Base-by-base conservation (phyloP, 257 asterid genomes). In the Knoxia roxburghii region DNA sequence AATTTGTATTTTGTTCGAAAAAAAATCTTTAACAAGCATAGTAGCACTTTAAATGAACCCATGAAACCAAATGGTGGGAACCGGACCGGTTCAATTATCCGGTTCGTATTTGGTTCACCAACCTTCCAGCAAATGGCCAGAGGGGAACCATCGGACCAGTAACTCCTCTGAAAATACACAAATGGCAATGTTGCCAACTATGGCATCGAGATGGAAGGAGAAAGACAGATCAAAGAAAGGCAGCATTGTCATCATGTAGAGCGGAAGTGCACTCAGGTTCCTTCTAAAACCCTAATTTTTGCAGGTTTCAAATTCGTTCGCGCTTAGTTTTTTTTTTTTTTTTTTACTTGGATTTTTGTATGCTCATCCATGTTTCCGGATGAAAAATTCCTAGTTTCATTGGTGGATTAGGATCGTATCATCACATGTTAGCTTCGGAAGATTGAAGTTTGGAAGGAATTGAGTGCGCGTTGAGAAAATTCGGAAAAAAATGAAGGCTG, bases 401-500 rank as follows among this genome's bases (percentile, higher is more conserved):
- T 43, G 32, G 43, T 64, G 60, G n/a, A 43, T 24, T 72, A 40
- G 59, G 45, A 43, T 72, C 41, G 30, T 46, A 21, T 40, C 65
- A 23, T 45, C 23, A 54, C 60, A 46, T 64, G 53, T 23, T 24
- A 48, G 30, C 30, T 18, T 45, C 65, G 64, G 24, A 32, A 21
- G 14, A 53, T 43, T n/a, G 49, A 64, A 64, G 76, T 30, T 57
- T 3, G 58, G 59, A 13, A 30, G 71, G 43, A 70, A 72, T 72
- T 71, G 48, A 23, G 59, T 21, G 68, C 55, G 26, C 53, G 48
- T 35, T 33, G 51, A 46, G 62, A 14, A 41, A 39, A 46, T 37
- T 27, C 67, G 24, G 67, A 37, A 32, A 40, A 81, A 79, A 26
- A 92, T 93, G 99, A 94, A 94, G 91, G 95, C 97, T 60, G 99